Base-by-base conservation (phyloP, 176 grass and related monocot species). In the Elymus sibiricus region DNA sequence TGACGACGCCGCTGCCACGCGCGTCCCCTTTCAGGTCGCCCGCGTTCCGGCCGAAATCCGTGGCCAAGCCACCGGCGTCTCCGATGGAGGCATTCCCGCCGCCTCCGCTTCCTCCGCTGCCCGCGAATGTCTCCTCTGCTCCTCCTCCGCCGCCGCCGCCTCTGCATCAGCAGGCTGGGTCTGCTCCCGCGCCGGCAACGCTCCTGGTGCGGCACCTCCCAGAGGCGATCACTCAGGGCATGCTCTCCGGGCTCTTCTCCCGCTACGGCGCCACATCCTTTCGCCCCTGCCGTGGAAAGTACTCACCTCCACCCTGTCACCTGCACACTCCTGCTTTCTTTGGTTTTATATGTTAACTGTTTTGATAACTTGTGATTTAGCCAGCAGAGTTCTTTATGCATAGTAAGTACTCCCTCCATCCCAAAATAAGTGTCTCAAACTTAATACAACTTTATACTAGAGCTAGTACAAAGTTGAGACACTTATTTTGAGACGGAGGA, bases 161-260 rank as follows among this genome's bases (percentile, higher is more conserved):
- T 15, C 78, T 46, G 2, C 55, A n/a, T 37, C 72, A 38, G 79
- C 55, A 16, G 46, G 43, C 24, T 61, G 83, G 42, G 21, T n/a
- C 68, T 5, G 64, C 25, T 35, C 74, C 78, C 8, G 16, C 64
- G 42, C 55, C 84, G 25, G 91, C 87, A 53, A 95, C 93, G 22
- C 91, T 98, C 67, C 83, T 98, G 10, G 96, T 95, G 71, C 93
- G 90, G 82, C 96, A 95, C 74, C 92, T 98, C 10, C 96, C 93
- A 6, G 93, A 98, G 88, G 96, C 86, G 29, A 95, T 94, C 49
- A 85, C 96, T 44, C 70, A 89, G 40, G 93, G 92, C 78, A 90
- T 98, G 90, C 88, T 98, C 43, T 87, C 74, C 29, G 89, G 91
- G 13, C 90, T 98, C 75, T 98, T 94, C 84, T 94, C 96, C 43